Evolutionary conservation across 2,329 filamentous ascomycete genomes (phyloP).

Genomic region (Neonectria coccinea): DNA sequence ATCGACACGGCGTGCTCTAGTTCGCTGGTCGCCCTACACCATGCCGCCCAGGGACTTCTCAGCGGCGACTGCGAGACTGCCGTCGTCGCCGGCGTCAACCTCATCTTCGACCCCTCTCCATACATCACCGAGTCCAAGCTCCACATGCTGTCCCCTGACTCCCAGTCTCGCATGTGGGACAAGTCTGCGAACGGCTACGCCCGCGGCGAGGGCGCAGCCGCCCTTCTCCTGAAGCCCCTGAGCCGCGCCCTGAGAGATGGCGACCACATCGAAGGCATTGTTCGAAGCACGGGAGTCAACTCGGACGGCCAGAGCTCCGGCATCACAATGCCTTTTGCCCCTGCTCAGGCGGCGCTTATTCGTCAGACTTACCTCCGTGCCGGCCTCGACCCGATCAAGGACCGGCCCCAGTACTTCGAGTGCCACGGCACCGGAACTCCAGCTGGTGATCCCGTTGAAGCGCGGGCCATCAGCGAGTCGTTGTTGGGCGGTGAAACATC

Average conservation of each 20-base stretch:
- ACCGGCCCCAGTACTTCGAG: slow-evolving; percentile 56
- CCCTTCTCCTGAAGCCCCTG: slow-evolving; percentile 26
- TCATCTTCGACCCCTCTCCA: slow-evolving; percentile 43
- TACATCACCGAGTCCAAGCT: slow-evolving; percentile 52
- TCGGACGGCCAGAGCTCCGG: slow-evolving; percentile 61
- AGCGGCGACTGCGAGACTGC: slow-evolving; percentile 48
- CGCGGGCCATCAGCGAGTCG: slow-evolving; percentile 57
- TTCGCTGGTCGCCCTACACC: slow-evolving; percentile 44
- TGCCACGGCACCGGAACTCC: slow-evolving; percentile 49
- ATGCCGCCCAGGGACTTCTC: slow-evolving; percentile 45
- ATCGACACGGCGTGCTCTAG: slow-evolving; percentile 54
- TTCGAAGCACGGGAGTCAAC: slow-evolving; percentile 62
- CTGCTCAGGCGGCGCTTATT: slow-evolving; percentile 55
- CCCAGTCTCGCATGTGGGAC: slow-evolving; percentile 30
- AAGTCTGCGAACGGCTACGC: slow-evolving; percentile 24
- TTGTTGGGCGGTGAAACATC: slow-evolving; percentile 44
- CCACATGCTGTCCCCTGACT: slow-evolving; percentile 51
- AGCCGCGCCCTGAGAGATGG: slow-evolving; percentile 52
- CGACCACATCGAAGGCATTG: slow-evolving; percentile 63
- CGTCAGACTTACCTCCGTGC: slow-evolving; percentile 51
- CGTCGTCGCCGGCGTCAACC: slow-evolving; percentile 52
- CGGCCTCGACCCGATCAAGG: slow-evolving; percentile 50
- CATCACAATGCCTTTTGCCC: slow-evolving; percentile 54
- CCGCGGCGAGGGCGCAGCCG: slow-evolving; percentile 26
- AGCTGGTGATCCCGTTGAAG: slow-evolving; percentile 63